Evolutionary conservation across 2,329 filamentous ascomycete species (phyloP), one percentile per base, ranked within the genome.

Genomic region (Amauroascus verrucosus): DNA sequence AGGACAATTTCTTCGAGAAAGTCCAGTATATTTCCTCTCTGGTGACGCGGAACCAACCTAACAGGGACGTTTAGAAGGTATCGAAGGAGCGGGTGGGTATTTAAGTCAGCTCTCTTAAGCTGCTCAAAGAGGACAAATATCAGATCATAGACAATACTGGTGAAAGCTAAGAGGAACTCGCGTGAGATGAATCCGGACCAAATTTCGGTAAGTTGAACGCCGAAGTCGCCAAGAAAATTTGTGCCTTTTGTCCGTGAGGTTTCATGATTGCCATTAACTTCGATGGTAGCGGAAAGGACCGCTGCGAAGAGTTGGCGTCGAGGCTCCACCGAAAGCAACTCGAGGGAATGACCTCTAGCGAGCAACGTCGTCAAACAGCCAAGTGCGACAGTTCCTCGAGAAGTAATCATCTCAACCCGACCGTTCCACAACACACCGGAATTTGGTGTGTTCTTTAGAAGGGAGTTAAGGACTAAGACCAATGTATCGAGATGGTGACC

Each of bases 151-250:
- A 66, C 67, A 48, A 70, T 60, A 11, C 55, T 57, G 20, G 67
- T 63, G 6, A 63, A 60, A 32, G 63, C 64, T 20, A 70, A 62
- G 20, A 71, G 60, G 53, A 70, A 72, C 41, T 71, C 69, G 45
- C 70, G 64, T 20, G 68, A 72, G 6, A 66, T 62, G 30, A 72
- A 59, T 38, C 62, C 63, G 28, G 62, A 59, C 70, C 70, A 72
- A 16, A 67, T 61, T 47, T 71, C 66, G 24, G 67, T 58, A 47
- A 71, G 66, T 11, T 57, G 54, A 37, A 20, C n/a, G 6, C n/a
- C 16, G 5, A 4, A n/a, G 7, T 26, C n/a, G 2, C 7, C 20
- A 24, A 22, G 8, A 6, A 7, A 16, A 16, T 4, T 16, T 35
- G 28, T 14, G 7, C 24, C 22, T 1, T 28, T 46, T 26, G 13